Conservation (phyloP, 2,329 filamentous ascomycete species). For the Hymenoscyphus repandus region DNA sequence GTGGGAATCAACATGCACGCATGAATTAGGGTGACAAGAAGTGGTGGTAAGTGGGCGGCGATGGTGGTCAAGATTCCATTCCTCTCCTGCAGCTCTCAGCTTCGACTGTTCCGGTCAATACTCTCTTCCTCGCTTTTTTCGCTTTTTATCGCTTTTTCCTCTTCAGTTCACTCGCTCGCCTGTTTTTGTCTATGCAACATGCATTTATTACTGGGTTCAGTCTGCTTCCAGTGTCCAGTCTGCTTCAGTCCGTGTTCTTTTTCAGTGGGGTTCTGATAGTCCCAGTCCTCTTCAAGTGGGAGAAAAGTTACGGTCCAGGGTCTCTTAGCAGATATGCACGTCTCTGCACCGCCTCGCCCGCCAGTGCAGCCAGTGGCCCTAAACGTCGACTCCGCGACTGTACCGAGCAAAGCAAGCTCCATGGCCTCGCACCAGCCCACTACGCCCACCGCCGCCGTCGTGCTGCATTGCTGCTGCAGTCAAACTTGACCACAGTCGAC, state of each 20-base stretch:
- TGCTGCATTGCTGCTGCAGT: too few species aligned
- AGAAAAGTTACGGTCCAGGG: neutral
- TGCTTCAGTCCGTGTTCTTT: neutral
- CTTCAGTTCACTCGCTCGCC: neutral
- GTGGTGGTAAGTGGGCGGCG: conserved; percentile 3
- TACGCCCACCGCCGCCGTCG: too few species aligned
- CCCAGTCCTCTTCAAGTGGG: neutral
- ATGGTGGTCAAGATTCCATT: neutral
- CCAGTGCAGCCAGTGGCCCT: neutral
- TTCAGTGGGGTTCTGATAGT: conserved; percentile 3
- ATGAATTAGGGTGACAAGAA: conserved; percentile 3
- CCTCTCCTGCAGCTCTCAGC: conserved; percentile 9
- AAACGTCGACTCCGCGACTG: neutral
- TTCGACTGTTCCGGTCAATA: conserved; percentile 3
- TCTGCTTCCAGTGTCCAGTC: neutral
- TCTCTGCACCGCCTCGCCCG: conserved; percentile 10
- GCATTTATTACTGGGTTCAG: conserved; percentile 1
- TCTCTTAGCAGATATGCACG: conserved; percentile 9
- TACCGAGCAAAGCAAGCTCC: neutral
- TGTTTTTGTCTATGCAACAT: neutral
- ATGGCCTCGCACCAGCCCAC: too few species aligned
- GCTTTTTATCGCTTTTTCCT: neutral
- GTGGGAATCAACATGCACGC: conserved; percentile 1
- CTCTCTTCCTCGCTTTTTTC: neutral
- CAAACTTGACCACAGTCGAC: neutral